Evolutionary conservation across 768 basidiomycete genomes (phyloP).

Genomic region (Mycena albidolilacea): DNA sequence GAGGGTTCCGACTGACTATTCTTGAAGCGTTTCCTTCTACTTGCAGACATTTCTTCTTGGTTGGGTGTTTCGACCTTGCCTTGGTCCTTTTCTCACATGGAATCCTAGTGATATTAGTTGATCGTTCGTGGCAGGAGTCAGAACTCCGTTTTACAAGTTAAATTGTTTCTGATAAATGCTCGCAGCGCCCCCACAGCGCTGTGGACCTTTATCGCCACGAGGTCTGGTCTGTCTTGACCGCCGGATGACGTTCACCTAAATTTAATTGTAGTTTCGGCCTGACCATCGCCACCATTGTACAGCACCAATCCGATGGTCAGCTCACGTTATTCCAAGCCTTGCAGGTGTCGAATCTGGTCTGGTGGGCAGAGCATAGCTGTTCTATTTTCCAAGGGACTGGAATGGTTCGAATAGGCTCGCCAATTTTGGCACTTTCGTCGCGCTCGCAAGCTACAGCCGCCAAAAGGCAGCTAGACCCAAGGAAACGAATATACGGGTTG

Average conservation of each 20-base stretch:
- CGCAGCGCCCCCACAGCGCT: conserved; percentile 52
- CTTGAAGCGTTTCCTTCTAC: conserved; percentile 43
- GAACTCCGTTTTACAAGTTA: background rate
- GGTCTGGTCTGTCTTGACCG: background rate
- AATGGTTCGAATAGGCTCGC: conserved; percentile 50
- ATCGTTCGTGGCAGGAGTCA: conserved; percentile 55
- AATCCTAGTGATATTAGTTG: conserved; percentile 55
- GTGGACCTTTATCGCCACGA: conserved; percentile 60
- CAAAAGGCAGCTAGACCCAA: conserved; percentile 48
- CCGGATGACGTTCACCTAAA: background rate
- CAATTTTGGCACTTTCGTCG: conserved; percentile 59
- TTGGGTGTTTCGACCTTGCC: background rate
- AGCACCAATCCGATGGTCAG: conserved; percentile 41
- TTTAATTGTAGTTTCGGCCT: conserved; percentile 52
- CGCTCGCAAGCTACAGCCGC: conserved; percentile 59
- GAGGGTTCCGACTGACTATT: background rate
- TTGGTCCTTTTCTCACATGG: conserved; percentile 45
- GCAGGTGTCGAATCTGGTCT: conserved; percentile 59
- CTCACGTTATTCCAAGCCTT: conserved; percentile 58
- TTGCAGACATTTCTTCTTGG: conserved; percentile 49
- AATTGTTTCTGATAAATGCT: conserved; percentile 11
- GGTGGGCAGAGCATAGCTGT: conserved; percentile 42
- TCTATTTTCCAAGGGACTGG: background rate
- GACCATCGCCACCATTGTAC: conserved; percentile 55
- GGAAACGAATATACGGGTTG: conserved; percentile 16